Base-by-base conservation (phyloP, 768 basidiomycete genomes). In the Steccherinum ochraceum region DNA sequence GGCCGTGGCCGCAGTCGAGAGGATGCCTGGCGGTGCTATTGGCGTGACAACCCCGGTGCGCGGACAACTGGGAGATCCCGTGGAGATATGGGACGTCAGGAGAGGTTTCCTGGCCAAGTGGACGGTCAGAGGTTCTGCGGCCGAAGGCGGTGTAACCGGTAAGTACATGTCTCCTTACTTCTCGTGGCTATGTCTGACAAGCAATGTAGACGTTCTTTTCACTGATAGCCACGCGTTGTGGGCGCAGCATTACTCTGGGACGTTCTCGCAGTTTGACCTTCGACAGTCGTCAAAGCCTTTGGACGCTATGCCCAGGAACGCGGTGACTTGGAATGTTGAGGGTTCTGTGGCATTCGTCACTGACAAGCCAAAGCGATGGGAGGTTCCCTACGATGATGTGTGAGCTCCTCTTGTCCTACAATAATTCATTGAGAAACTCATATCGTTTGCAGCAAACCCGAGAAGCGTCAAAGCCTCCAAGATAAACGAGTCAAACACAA, bases 21-120 rank as follows among this genome's bases (percentile, higher is more conserved):
- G 54, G 5, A 51, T 52, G 24, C 45, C 43, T 13, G 26, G 50
- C 10, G 41, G 35, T 13, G 52, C 55, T 12, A 19, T 39, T 2
- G 50, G 54, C 26, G 45, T 51, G 30, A 55, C 51, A 23, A 56
- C 52, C 16, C 56, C 58, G 3, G 65, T 58, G 2, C 7, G 30
- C 7, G 30, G 30, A 7, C 30, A 35, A 35, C 30, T 35, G 30
- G 78, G 81, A 2, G 84, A 89, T 59, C 69, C 80, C 0, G 73
- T 90, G 24, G 89, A 92, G 58, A 83, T 93, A 20, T 93, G 91
- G 91, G 90, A 93, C 63, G 86, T 88, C 1, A 73, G 90, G 49
- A 72, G 91, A 44, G 78, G 80, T 0, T 89, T 85, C 78, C 75
- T 92, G 45, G 84, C 86, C 4, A 93, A 93, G 67, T 93, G 90